Evolutionary conservation across 306 rosid species (phyloP).

Genomic region (Canavalia gladiata): DNA sequence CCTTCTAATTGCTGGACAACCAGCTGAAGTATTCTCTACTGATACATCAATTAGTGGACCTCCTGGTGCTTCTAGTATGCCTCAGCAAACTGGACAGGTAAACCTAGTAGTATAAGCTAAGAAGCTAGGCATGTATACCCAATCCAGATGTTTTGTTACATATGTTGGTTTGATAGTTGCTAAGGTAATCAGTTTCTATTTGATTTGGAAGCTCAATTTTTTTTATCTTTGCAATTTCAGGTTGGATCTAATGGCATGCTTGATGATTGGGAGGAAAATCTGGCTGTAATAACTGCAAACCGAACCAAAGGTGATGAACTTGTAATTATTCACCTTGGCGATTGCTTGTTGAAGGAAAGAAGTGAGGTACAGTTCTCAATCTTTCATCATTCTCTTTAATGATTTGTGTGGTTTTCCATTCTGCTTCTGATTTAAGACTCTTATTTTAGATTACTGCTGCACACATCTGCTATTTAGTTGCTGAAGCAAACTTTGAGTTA

Average conservation of each 20-base stretch:
- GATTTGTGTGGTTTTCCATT: not conserved
- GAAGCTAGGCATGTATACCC: slow-evolving; percentile 31
- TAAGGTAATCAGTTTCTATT: slow-evolving; percentile 28
- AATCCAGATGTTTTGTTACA: slow-evolving; percentile 28
- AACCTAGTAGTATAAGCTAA: slow-evolving; percentile 42
- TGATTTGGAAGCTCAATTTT: slow-evolving; percentile 39
- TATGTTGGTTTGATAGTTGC: slow-evolving; percentile 32
- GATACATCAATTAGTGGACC: slow-evolving; percentile 49
- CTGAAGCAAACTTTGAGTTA: slow-evolving; percentile 89
- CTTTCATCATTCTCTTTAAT: slow-evolving; percentile 7
- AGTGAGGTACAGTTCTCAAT: slow-evolving; percentile 69
- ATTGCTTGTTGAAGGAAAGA: slow-evolving; percentile 91
- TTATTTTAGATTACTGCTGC: slow-evolving; percentile 84
- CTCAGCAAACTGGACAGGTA: slow-evolving; percentile 79
- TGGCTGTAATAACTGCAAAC: slow-evolving; percentile 92
- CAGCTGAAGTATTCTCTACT: slow-evolving; percentile 83
- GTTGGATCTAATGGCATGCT: slow-evolving; percentile 75
- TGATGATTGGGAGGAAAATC: slow-evolving; percentile 93
- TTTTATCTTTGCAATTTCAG: slow-evolving; percentile 55
- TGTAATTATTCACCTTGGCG: slow-evolving; percentile 90
- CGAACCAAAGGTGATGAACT: slow-evolving; percentile 95
- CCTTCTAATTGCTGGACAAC: slow-evolving; percentile 94
- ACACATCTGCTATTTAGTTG: slow-evolving; percentile 94
- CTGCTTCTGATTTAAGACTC: slow-evolving; percentile 48
- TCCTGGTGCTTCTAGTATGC: slow-evolving; percentile 51